Base-by-base conservation (phyloP, 352 stramenopile species). In the Thalassiosira hispida region DNA sequence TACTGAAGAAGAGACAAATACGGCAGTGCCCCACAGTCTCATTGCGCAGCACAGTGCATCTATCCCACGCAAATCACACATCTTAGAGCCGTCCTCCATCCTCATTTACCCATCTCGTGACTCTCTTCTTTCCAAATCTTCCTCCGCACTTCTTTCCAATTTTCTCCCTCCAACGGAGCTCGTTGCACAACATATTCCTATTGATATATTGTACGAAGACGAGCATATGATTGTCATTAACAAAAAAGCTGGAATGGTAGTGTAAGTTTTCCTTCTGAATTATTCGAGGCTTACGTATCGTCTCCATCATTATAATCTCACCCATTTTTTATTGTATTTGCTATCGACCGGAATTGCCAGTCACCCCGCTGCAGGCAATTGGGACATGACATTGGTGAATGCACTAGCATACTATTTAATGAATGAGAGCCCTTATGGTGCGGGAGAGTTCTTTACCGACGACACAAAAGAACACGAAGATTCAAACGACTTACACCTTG, bases 341-440 rank as follows among this genome's bases (percentile, higher is more conserved):
- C n/a, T n/a, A n/a, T n/a, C n/a, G n/a, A n/a, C n/a, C n/a, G n/a
- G n/a, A n/a, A n/a, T n/a, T n/a, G n/a, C n/a, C n/a, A 66, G 57
- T 6, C 93, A 96, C 77, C 93, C 92, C 51, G 93, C 92, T 31
- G 89, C 91, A 29, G 93, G 92, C n/a, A 94, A 94, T 73, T 94
- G 91, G 87, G 88, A 94, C 74, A 89, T 86, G 51, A 96, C 93
- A 27, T 82, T 96, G 25, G 91, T 95, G 0, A 96, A 96, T 81
- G 93, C 92, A 23, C 62, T 96, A 8, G 85, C 93, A 0, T 85
- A 94, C 71, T 94, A 96, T 81, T 78, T 96, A 16, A 79, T 80
- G 35, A 83, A 86, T 56, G 69, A 81, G 22, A 90, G 75, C 68
- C 74, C 83, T 18, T 91, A 79, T 84, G 89, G 87, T 27, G n/a